phyloP scores from a whole-genome alignment of 768 basidiomycete species.

The Tulasnella sp. region DNA sequence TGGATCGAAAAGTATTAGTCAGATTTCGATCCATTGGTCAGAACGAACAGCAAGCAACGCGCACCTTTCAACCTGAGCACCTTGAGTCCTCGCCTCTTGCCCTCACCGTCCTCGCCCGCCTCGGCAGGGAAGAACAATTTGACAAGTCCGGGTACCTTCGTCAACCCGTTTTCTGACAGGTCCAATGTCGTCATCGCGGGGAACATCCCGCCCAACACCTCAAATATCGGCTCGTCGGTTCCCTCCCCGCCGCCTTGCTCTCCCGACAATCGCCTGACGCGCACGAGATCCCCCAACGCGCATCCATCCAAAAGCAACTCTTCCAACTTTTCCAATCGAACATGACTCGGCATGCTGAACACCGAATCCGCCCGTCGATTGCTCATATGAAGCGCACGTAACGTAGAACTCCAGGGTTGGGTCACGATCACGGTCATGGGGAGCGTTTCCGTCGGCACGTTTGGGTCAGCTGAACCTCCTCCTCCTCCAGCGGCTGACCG shows the following conservation, averaged over 20 bases:
- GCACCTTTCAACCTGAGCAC: constrained; percentile 24
- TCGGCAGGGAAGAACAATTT: constrained; percentile 30
- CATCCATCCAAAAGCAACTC: constrained; percentile 74
- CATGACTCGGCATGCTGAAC: constrained; percentile 42
- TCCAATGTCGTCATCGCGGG: constrained; percentile 66
- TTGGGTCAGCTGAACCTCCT: constrained; percentile 17
- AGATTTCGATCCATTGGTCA: neutral
- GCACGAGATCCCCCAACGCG: constrained; percentile 56
- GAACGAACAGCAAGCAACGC: neutral
- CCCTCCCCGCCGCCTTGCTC: constrained; percentile 39
- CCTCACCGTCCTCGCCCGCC: neutral
- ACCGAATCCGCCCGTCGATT: constrained; percentile 58
- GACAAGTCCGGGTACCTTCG: constrained; percentile 58
- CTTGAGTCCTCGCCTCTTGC: constrained; percentile 18
- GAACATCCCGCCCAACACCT: constrained; percentile 60
- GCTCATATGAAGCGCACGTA: constrained; percentile 55
- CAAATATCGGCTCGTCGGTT: constrained; percentile 54
- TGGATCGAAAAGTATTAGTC: neutral
- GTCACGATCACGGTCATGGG: constrained; percentile 59
- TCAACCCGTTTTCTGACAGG: constrained; percentile 69
- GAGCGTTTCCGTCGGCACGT: constrained; percentile 60
- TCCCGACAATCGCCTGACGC: constrained; percentile 5
- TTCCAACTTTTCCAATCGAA: constrained; percentile 62
- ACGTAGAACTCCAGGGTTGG: constrained; percentile 56
- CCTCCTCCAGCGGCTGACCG: neutral